phyloP scores from a whole-genome alignment of 179 eudicot species.

The Patellifolia procumbens region DNA sequence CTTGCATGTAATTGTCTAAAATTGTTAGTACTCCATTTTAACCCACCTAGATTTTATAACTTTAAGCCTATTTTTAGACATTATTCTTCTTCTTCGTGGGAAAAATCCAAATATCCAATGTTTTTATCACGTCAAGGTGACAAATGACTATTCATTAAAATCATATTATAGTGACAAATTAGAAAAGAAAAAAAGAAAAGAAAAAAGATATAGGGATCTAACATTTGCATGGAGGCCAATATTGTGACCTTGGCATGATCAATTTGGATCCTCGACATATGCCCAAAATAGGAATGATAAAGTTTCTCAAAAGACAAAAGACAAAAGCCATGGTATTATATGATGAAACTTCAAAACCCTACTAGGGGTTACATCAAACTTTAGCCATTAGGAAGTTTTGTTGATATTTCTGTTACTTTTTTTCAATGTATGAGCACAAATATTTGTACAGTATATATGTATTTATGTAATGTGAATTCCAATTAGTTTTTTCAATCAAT shows the following conservation, averaged over 20 bases:
- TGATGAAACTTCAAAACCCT: too few species aligned
- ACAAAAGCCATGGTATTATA: too few species aligned
- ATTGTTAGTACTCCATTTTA: neutral
- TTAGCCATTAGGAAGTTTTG: too few species aligned
- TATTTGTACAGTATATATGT: neutral
- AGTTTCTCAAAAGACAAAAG: too few species aligned
- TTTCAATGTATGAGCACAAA: too few species aligned
- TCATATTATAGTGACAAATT: too few species aligned
- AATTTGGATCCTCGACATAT: neutral
- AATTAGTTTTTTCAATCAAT: too few species aligned
- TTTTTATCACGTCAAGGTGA: neutral
- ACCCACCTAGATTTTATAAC: neutral
- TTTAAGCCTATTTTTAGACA: neutral
- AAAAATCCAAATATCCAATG: neutral
- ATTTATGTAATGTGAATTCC: too few species aligned
- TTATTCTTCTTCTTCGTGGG: neutral
- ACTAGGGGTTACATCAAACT: too few species aligned
- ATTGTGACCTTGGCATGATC: neutral
- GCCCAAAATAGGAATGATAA: too few species aligned
- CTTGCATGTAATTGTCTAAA: neutral
- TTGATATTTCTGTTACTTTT: too few species aligned
- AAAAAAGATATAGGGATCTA: neutral
- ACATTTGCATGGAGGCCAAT: neutral
- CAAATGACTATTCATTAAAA: neutral
- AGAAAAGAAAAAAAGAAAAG: too few species aligned